These are phyloP conservation scores for Solanum infundibuliforme DNA, from an alignment of 257 asterid species.

Conservation along the genomic window DNA sequence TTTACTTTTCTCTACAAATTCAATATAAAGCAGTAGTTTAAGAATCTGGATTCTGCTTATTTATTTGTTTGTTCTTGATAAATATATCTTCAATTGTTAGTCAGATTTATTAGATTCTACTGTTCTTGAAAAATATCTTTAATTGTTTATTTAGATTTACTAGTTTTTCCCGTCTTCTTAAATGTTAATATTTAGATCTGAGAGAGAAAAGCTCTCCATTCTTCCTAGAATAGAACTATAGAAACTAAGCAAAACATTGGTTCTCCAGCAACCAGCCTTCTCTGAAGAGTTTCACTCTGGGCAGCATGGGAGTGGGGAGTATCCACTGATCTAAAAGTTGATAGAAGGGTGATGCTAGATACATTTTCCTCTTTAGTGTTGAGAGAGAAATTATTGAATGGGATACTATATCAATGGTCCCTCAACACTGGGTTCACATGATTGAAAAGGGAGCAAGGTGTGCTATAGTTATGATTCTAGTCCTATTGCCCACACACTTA, in stretches of 20 bases:
- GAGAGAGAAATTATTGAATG: neutral
- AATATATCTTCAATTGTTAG: neutral
- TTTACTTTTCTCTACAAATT: neutral
- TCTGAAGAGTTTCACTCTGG: neutral
- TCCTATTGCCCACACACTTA: neutral
- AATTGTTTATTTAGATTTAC: neutral
- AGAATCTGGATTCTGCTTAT: neutral
- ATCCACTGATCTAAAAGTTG: neutral
- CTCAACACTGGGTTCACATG: neutral
- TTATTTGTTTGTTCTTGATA: neutral
- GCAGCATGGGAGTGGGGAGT: neutral
- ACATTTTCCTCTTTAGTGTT: neutral
- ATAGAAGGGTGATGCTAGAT: neutral
- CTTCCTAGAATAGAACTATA: neutral
- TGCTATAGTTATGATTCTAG: neutral
- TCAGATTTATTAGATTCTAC: neutral
- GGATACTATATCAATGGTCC: neutral
- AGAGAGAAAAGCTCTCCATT: neutral
- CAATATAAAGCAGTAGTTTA: neutral
- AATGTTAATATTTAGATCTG: neutral
- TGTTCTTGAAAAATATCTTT: neutral
- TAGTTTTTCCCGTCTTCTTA: neutral
- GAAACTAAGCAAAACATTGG: neutral
- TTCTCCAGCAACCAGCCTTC: neutral
- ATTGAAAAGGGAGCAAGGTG: neutral